Conservation (phyloP, 805 yeast genomes). For the Ogataea henricii region DNA sequence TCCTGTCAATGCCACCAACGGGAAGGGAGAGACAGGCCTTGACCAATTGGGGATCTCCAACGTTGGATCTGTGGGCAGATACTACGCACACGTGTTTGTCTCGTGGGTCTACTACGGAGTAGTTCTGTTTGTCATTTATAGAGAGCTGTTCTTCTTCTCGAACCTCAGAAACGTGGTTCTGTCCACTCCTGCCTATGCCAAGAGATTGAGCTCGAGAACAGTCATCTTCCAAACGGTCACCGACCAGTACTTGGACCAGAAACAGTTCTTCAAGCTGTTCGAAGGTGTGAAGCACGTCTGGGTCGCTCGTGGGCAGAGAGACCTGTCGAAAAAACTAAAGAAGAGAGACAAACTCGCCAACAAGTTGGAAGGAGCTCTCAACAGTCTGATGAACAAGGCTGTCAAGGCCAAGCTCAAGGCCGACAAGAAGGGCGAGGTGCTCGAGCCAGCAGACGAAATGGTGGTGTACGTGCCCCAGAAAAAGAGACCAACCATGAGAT, state of each 20-base stretch:
- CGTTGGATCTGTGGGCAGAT: constrained; percentile 58
- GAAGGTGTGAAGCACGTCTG: constrained; percentile 82
- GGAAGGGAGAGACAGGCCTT: constrained; percentile 63
- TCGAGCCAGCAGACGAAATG: constrained; percentile 50
- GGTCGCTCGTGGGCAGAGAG: constrained; percentile 66
- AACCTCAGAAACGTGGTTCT: constrained; percentile 76
- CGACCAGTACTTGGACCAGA: constrained; percentile 66
- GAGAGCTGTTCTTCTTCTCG: constrained; percentile 79
- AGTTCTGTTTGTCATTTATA: constrained; percentile 70
- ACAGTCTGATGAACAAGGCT: constrained; percentile 57
- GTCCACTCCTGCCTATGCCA: constrained; percentile 79
- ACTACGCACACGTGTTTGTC: constrained; percentile 83
- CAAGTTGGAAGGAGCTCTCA: constrained; percentile 69
- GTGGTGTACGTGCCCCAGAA: constrained; percentile 60
- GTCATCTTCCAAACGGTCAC: constrained; percentile 87
- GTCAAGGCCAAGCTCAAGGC: constrained; percentile 62
- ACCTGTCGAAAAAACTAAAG: constrained; percentile 55
- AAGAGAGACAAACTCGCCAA: constrained; percentile 61
- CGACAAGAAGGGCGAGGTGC: constrained; percentile 60
- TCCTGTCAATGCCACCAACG: constrained; percentile 80
- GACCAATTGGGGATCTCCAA: constrained; percentile 80
- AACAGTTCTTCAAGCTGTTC: constrained; percentile 71
- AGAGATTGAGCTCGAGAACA: constrained; percentile 73
- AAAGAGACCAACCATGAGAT: constrained; percentile 64
- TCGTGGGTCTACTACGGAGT: constrained; percentile 78